These are phyloP conservation scores for Boletellus deceptivus DNA, from an alignment of 1,284 basidiomycete genomes.

Conservation along the genomic window DNA sequence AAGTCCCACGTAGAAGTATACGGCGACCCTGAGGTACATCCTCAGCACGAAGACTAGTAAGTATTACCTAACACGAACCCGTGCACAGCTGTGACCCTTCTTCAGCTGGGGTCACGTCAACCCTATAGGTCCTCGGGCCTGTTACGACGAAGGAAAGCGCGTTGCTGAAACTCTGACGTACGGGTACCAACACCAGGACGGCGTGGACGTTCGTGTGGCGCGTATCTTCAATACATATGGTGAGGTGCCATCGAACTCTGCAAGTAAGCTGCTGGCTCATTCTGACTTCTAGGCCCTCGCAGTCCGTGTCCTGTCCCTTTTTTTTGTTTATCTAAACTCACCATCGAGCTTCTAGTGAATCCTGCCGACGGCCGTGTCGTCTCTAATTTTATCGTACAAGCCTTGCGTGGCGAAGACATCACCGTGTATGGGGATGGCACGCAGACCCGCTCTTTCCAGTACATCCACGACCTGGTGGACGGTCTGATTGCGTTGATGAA, in stretches of 20 bases:
- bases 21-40: conserved; percentile 95
- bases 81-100: conserved; percentile 15
- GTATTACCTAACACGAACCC: conserved; percentile 29
- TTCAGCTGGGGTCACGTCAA: conserved; percentile 95
- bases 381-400: conserved; percentile 97
- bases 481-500: conserved; percentile 92
- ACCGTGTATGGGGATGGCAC: conserved; percentile 96
- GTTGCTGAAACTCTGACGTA: conserved; percentile 95
- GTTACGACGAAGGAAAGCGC: conserved; percentile 98
- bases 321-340: conserved; percentile 7
- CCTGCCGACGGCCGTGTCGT: conserved; percentile 95
- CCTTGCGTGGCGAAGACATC: conserved; percentile 92
- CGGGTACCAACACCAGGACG: conserved; percentile 91
- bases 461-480: conserved; percentile 81
- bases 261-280: not conserved
- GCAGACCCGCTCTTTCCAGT: conserved; percentile 97
- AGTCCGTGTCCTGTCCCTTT: conserved; percentile 35
- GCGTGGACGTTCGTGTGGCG: conserved; percentile 92
- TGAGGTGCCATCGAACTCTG: conserved; percentile 17
- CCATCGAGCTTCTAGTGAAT: conserved; percentile 69
- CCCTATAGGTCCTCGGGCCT: conserved; percentile 94
- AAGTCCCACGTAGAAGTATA: conserved; percentile 73
- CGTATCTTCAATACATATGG: conserved; percentile 95
- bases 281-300: conserved; percentile 39
- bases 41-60: conserved; percentile 92